A percentile compares a stretch with the other conserved stretches of the same genome.
Conservation (phyloP, 192 early-diverging fungal genomes). For the Linnemannia hyalina region DNA sequence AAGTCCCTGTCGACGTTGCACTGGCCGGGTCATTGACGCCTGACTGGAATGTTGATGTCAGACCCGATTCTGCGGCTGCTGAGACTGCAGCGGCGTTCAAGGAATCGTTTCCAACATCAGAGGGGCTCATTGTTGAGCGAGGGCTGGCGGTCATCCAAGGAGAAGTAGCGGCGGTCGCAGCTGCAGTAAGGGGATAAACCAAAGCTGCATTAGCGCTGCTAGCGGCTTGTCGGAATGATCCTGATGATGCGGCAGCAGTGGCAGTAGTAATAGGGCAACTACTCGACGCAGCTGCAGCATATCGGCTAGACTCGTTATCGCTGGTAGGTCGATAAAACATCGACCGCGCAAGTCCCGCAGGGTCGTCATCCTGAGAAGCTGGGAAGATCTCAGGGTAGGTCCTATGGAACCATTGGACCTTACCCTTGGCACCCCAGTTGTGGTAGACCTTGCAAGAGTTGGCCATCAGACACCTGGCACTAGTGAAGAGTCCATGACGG, state of each 20-base stretch:
- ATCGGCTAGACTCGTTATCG: neutral
- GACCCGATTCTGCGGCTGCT: slow-evolving; percentile 17
- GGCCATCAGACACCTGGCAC: slow-evolving; percentile 29
- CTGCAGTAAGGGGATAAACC: neutral
- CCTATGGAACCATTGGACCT: slow-evolving; percentile 35
- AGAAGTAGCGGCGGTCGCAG: slow-evolving; percentile 9
- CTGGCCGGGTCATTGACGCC: neutral
- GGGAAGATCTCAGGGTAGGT: slow-evolving; percentile 40
- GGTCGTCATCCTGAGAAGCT: slow-evolving; percentile 1
- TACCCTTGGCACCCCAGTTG: slow-evolving; percentile 47
- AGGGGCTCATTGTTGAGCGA: slow-evolving; percentile 19
- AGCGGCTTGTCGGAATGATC: neutral
- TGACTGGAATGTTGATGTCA: slow-evolving; percentile 22
- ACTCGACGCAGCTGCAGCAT: neutral
- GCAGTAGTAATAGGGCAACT: neutral
- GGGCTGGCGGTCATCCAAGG: slow-evolving; percentile 43
- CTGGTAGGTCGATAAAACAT: slow-evolving; percentile 34
- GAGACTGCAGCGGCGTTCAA: slow-evolving; percentile 21
- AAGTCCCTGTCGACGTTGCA: slow-evolving; percentile 7
- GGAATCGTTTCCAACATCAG: slow-evolving; percentile 15
- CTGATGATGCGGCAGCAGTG: neutral
- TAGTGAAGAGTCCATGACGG: slow-evolving; percentile 33
- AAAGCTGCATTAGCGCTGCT: neutral
- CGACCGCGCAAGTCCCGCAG: slow-evolving; percentile 6
- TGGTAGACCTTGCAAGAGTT: slow-evolving; percentile 38